Evolutionary conservation across 345 rosid species (phyloP).

Genomic region (Nasturtium officinale): DNA sequence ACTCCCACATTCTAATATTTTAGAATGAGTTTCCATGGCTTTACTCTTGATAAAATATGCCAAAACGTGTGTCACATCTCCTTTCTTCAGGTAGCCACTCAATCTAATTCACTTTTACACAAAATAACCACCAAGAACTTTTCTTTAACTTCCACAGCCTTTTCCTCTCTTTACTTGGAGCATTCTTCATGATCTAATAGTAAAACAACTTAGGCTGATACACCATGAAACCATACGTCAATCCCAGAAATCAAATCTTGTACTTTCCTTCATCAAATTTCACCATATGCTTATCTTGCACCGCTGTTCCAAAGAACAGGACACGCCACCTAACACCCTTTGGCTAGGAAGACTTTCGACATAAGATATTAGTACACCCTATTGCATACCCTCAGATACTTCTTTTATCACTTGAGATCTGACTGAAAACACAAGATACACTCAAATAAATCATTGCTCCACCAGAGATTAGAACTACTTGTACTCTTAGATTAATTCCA

Average conservation of each 20-base stretch:
- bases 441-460: neutral
- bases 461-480: neutral
- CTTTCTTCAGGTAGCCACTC: neutral
- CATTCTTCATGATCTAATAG: neutral
- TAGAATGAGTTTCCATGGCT: neutral
- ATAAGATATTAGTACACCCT: neutral
- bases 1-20: neutral
- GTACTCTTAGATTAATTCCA: neutral
- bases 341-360: conserved; percentile 26
- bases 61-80: neutral
- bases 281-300: neutral
- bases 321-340: neutral
- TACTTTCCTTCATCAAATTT: neutral
- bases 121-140: neutral
- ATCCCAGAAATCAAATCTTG: neutral
- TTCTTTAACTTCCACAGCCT: neutral
- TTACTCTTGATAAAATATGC: neutral
- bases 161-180: neutral
- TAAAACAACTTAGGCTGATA: neutral
- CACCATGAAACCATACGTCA: neutral
- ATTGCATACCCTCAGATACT: neutral
- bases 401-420: neutral
- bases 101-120: neutral
- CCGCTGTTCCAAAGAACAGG: neutral
- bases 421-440: neutral